Conservation (phyloP, 2,329 filamentous ascomycete species). For the Eutypa lata region DNA sequence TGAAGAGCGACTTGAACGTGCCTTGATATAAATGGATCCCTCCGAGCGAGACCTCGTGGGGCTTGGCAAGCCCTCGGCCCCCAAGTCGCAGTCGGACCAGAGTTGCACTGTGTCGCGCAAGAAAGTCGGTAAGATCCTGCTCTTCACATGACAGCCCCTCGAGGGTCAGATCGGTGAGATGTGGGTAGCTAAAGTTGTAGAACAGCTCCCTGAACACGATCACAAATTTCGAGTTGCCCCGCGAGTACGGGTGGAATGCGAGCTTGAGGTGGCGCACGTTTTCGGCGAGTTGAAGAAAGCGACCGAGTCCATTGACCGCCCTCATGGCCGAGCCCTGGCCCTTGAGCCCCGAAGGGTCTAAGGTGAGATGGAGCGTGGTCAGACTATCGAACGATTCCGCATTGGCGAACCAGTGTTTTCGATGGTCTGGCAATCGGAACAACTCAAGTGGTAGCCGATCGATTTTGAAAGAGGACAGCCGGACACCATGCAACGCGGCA, state of each 20-base stretch:
- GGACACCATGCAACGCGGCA: constrained; percentile 33
- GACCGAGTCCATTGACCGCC: constrained; percentile 41
- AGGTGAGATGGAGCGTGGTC: constrained; percentile 35
- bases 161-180: constrained; percentile 40
- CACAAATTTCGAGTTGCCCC: constrained; percentile 37
- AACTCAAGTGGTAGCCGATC: constrained; percentile 43
- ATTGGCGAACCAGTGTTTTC: constrained; percentile 39
- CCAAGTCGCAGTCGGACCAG: constrained; percentile 42
- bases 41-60: constrained; percentile 37
- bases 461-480: constrained; percentile 36
- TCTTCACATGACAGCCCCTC: constrained; percentile 43
- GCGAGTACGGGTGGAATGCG: constrained; percentile 38
- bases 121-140: constrained; percentile 39
- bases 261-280: constrained; percentile 37
- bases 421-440: constrained; percentile 34
- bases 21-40: constrained; percentile 44
- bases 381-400: constrained; percentile 37
- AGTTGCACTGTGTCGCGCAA: constrained; percentile 36
- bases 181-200: constrained; percentile 32
- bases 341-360: constrained; percentile 36
- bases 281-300: constrained; percentile 36
- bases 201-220: constrained; percentile 39
- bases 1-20: constrained; percentile 41
- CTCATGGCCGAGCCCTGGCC: constrained; percentile 35
- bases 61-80: constrained; percentile 38